These are phyloP conservation scores for Oenanthe sinensis DNA, from an alignment of 129 eudicot genomes.

Conservation along the genomic window DNA sequence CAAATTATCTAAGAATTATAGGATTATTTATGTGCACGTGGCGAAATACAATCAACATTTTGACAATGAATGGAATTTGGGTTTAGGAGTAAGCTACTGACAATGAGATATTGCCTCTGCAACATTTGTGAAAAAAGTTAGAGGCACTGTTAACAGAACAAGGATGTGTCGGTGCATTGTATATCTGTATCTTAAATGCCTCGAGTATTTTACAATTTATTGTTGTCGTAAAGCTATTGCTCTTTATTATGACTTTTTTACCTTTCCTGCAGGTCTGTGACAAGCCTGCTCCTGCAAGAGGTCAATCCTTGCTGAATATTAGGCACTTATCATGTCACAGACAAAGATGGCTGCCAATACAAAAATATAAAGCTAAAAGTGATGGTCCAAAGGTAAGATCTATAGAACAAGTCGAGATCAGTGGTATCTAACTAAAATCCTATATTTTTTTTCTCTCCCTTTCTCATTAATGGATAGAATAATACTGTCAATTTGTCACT, in stretches of 20 bases:
- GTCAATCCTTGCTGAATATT: slow-evolving; percentile 22
- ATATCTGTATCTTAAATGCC: not conserved
- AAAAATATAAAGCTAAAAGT: slow-evolving; percentile 32
- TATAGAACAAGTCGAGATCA: not conserved
- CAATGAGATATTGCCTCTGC: not conserved
- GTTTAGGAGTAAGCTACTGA: not conserved
- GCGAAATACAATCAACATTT: not conserved
- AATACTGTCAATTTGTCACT: not conserved
- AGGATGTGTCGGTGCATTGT: not conserved
- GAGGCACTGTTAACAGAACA: not conserved
- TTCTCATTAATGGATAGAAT: not conserved
- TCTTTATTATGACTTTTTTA: not conserved
- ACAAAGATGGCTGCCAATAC: slow-evolving; percentile 24
- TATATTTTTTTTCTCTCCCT: not conserved
- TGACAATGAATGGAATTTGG: not conserved
- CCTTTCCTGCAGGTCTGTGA: slow-evolving; percentile 37
- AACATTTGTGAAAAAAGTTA: not conserved
- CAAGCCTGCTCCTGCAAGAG: slow-evolving; percentile 35
- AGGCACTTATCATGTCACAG: slow-evolving; percentile 28
- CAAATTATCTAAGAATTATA: not conserved
- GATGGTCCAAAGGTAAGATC: slow-evolving; percentile 55
- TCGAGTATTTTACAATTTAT: not conserved
- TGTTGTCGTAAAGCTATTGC: not conserved
- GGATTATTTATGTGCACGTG: not conserved
- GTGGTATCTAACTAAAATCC: not conserved